Base-by-base conservation (phyloP, 2,329 filamentous ascomycete genomes). In the Penicillium glabrum region DNA sequence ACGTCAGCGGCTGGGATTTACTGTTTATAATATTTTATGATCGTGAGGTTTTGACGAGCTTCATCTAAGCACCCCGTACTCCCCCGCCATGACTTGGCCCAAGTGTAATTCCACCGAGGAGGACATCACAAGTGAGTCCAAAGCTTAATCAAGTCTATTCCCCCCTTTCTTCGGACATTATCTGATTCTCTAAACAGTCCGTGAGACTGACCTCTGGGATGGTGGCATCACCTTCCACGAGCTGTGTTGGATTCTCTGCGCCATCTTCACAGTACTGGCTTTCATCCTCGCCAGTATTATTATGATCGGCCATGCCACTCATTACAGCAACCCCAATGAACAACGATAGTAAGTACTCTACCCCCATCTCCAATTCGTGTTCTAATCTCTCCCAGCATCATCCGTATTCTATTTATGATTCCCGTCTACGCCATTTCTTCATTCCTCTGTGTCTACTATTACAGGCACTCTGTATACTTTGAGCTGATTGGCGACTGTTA, bases 321-420 rank as follows among this genome's bases (percentile, higher is more conserved):
- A 86, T 67, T 86, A 86, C 72, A 75, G 79, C 51, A 80, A 79
- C 65, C 83, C 83, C 11, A 76, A 74, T 59, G 82, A 87, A 69
- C 84, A 87, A 69, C 81, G 79, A 66, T 81, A 86, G 80, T 82
- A 70, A 49, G 78, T 21, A 13, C 3, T 41, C 35, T 23, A 26
- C 23, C n/a, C n/a, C 9, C 1, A 44, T 23, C 9, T 16, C 13
- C 23, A 31, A 27, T 33, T 11, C 24, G 21, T 31, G 10, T 72
- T 31, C 33, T 46, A 24, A 23, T 44, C 10, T 26, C 24, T 29
- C 47, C 47, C 64, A 90, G 87, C 70, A 92, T 95, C 67, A 93
- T 96, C 66, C 89, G 91, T 48, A 93, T 96, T 63, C 82, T 96
- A 26, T 87, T 93, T 72, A 93, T 96, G 90, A 85, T 96, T 49